Conservation (phyloP, 2,329 filamentous ascomycete genomes). For the Fusarium annulatum region DNA sequence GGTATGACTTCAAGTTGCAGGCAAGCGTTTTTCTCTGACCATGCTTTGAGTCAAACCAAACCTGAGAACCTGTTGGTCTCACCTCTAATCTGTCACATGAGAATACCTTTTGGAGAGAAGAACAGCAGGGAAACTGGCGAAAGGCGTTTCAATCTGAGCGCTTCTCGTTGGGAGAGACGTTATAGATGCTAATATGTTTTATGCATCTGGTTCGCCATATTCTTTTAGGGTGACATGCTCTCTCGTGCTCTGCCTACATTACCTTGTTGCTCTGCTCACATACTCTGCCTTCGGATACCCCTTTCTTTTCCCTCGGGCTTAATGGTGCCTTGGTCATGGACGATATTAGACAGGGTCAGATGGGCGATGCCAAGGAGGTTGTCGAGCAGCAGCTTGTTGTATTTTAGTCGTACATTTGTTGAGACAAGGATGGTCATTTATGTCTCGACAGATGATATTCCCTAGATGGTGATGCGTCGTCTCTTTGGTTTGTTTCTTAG, state of each 20-base stretch:
- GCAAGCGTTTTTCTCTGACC: constrained; percentile 25
- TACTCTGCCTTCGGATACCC: constrained; percentile 46
- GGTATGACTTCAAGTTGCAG: constrained; percentile 29
- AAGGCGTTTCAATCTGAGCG: constrained; percentile 28
- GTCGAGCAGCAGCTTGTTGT: constrained; percentile 52
- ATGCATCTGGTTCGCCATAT: constrained; percentile 47
- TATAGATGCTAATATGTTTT: constrained; percentile 37
- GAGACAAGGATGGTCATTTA: constrained; percentile 47
- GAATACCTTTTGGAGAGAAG: constrained; percentile 36
- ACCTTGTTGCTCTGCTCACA: constrained; percentile 41
- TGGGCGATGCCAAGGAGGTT: constrained; percentile 43
- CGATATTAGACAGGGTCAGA: constrained; percentile 50
- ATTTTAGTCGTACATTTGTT: constrained; percentile 53
- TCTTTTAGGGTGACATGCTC: constrained; percentile 39
- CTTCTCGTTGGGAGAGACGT: constrained; percentile 29
- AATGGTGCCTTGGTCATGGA: constrained; percentile 48
- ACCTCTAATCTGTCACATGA: constrained; percentile 28
- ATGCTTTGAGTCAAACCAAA: constrained; percentile 13
- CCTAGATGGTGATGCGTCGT: constrained; percentile 48
- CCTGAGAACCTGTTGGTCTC: constrained; percentile 15
- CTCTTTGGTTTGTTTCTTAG: constrained; percentile 51
- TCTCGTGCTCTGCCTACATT: constrained; percentile 16
- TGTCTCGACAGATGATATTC: constrained; percentile 48
- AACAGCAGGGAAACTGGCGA: constrained; percentile 36
- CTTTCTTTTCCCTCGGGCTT: constrained; percentile 38